phyloP scores from a whole-genome alignment of 2,329 filamentous ascomycete genomes.

The Epicoccum sorghinum region DNA sequence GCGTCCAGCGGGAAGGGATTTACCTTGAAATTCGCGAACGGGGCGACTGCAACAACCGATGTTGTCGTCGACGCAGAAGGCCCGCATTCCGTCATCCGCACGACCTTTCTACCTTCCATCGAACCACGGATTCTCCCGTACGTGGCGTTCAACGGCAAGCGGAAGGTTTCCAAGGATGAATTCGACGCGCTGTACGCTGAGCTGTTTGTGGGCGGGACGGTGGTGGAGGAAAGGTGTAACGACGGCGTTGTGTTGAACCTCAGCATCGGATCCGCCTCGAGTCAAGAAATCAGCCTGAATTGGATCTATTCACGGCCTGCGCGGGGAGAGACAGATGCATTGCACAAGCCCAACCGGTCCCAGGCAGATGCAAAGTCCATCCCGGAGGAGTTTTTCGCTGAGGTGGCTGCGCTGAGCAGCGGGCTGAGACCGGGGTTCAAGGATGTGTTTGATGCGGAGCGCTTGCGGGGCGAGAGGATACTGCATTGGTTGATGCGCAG shows the following conservation, averaged over 20 bases:
- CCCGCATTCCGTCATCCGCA: slow-evolving; percentile 44
- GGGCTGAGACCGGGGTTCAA: slow-evolving; percentile 33
- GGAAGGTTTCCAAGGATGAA: slow-evolving; percentile 27
- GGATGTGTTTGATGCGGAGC: slow-evolving; percentile 40
- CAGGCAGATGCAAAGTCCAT: slow-evolving; percentile 40
- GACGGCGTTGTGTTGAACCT: slow-evolving; percentile 37
- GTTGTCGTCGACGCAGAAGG: slow-evolving; percentile 49
- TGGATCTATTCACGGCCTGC: slow-evolving; percentile 50
- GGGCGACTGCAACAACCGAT: slow-evolving; percentile 11
- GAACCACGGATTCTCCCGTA: slow-evolving; percentile 44
- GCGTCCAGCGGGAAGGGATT: not conserved
- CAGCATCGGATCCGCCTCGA: slow-evolving; percentile 33
- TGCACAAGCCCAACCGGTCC: slow-evolving; percentile 44
- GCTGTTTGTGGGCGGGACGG: slow-evolving; percentile 21
- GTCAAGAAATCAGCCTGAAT: slow-evolving; percentile 41
- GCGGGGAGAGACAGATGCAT: slow-evolving; percentile 30
- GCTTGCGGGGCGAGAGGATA: slow-evolving; percentile 42
- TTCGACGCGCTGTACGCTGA: slow-evolving; percentile 24
- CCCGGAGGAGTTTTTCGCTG: slow-evolving; percentile 45
- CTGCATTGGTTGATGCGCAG: slow-evolving; percentile 53
- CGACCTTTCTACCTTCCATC: slow-evolving; percentile 28
- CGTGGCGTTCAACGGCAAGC: slow-evolving; percentile 42
- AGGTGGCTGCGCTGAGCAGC: slow-evolving; percentile 31
- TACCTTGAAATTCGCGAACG: slow-evolving; percentile 19
- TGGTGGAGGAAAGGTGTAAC: slow-evolving; percentile 29